phyloP scores from a whole-genome alignment of 2,329 filamentous ascomycete genomes.

The Fusarium sp. region DNA sequence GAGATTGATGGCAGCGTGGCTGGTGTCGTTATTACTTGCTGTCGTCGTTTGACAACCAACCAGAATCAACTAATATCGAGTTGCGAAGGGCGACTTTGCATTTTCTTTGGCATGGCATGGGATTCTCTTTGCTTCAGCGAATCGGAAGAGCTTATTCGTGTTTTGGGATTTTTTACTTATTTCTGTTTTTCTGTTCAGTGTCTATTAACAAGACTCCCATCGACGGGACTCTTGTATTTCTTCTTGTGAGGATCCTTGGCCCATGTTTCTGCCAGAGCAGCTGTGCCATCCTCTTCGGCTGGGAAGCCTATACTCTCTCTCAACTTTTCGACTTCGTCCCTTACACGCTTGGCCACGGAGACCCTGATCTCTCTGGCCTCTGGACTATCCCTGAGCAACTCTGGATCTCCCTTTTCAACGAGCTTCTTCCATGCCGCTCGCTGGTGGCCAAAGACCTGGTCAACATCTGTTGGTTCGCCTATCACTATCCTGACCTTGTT shows the following conservation, averaged over 20 bases:
- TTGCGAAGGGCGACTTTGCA: constrained; percentile 17
- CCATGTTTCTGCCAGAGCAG: constrained; percentile 84
- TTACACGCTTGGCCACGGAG: constrained; percentile 79
- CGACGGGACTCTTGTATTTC: constrained; percentile 62
- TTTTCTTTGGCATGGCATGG: constrained; percentile 16
- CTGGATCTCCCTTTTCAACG: constrained; percentile 57
- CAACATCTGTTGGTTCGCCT: constrained; percentile 77
- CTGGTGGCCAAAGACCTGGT: constrained; percentile 78
- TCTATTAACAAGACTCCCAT: constrained; percentile 59
- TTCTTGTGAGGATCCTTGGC: constrained; percentile 58
- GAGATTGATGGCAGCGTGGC: constrained; percentile 16
- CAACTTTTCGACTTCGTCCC: constrained; percentile 81
- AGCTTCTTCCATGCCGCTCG: constrained; percentile 76
- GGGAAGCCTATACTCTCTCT: constrained; percentile 74
- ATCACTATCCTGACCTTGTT: constrained; percentile 77
- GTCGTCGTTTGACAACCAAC: constrained; percentile 7
- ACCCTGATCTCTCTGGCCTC: constrained; percentile 76
- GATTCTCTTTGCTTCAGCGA: constrained; percentile 28
- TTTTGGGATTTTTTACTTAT: constrained; percentile 8
- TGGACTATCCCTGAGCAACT: constrained; percentile 51
- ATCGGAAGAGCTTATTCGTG: constrained; percentile 8
- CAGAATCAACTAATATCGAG: constrained; percentile 31
- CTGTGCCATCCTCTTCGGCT: constrained; percentile 78
- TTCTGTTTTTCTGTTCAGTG: constrained; percentile 38
- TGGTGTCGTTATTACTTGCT: constrained; percentile 9